Base-by-base conservation (phyloP, 106 monocot genomes). In the Vanilla planifolia region DNA sequence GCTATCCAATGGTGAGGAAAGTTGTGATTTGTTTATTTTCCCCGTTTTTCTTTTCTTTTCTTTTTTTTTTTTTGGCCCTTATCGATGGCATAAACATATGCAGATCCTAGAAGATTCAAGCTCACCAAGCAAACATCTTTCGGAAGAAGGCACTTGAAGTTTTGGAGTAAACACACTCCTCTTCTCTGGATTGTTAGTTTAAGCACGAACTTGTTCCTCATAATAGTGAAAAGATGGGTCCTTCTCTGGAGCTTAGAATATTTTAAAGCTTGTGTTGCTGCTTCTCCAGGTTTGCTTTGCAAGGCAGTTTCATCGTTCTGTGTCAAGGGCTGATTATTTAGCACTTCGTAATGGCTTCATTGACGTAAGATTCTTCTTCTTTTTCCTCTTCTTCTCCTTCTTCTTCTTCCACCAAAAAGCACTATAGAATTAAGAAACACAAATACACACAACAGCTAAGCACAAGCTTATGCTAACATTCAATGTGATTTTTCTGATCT, bases 301-400 rank as follows among this genome's bases (percentile, higher is more conserved):
- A 16, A 61, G 77, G 43, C 77, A 77, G 42, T 60, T 77, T 2
- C 41, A 24, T 48, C 25, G 59, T 44, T 62, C 77, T 17, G 62
- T 82, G 11, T 62, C 77, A 9, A 73, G 74, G 59, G 73, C 70
- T 36, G 82, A 82, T 65, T 82, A 82, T 35, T 66, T 70, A 34
- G 73, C 77, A 27, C 73, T 82, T 44, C 60, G 82, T 21, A 69
- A 70, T 42, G 69, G 82, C 33, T 82, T 77, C 34, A 74, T 82
- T 48, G 66, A 41, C 55, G 77, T 82, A 51, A 65, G 67, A 11
- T 5, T 16, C 15, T n/a, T 42, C 6, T 26, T 37, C 6, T 2
- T 26, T 10, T 51, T 30, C 2, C 15, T n/a, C n/a, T n/a, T 30
- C 15, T 55, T 32, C 33, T 16, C 2, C 10, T 5, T n/a, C 43